Conservation (phyloP, 208 protist genomes). For the Trichomonas gallinae region DNA sequence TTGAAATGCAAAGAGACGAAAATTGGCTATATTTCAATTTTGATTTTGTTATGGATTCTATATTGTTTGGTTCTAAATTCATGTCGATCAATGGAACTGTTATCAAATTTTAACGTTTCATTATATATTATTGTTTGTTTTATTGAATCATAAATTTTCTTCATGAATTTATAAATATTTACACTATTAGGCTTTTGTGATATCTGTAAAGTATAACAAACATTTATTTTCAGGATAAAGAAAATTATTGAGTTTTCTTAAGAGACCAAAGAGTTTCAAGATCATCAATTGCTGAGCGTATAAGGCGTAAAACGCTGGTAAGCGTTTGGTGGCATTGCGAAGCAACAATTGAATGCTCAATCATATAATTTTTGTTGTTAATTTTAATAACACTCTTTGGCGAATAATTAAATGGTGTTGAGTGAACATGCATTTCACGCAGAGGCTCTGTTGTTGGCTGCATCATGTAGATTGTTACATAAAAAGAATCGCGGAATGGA, state of each 20-base stretch:
- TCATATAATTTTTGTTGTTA: neutral
- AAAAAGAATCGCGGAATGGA: conserved; percentile 3
- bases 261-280: neutral
- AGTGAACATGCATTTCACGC: neutral
- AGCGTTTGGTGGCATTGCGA: neutral
- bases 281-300: neutral
- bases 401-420: neutral
- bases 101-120: no score
- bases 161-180: no score
- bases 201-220: no score
- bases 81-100: no score
- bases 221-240: neutral
- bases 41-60: no score
- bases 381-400: neutral
- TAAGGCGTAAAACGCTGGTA: neutral
- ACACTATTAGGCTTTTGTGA: no score
- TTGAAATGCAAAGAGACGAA: no score
- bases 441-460: neutral
- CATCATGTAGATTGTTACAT: neutral
- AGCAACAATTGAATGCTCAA: neutral
- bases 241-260: neutral
- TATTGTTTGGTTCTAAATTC: no score
- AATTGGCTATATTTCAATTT: no score
- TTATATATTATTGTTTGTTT: no score
- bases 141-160: no score